A percentile compares a stretch with the other conserved stretches of the same genome.
Conservation (phyloP, 169 alveolate genomes). For the Plasmodium malariae region DNA sequence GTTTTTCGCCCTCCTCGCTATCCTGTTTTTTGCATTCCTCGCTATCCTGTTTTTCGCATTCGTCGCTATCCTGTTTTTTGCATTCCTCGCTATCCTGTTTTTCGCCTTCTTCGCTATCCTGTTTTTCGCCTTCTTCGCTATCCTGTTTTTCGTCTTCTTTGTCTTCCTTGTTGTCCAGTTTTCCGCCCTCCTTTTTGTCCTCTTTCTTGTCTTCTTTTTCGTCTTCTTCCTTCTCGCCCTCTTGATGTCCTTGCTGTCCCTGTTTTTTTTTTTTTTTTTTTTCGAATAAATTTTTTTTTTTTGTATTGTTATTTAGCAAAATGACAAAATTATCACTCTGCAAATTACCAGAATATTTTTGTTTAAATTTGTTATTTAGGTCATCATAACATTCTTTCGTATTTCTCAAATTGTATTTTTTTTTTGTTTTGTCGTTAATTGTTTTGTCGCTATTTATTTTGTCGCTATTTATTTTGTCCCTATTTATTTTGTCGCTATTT, state of each 20-base stretch:
- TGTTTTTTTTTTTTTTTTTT: background rate
- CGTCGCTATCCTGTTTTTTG: background rate
- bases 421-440: too few relatives aligned
- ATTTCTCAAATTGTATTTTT: too few relatives aligned
- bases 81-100: background rate
- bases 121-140: background rate
- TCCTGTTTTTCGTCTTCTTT: background rate
- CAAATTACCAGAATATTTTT: too few relatives aligned
- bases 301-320: too few relatives aligned
- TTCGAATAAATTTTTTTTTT: too few relatives aligned
- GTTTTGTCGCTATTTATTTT: too few relatives aligned
- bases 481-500: too few relatives aligned
- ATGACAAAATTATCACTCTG: too few relatives aligned
- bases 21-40: too few relatives aligned
- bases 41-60: background rate
- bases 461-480: too few relatives aligned
- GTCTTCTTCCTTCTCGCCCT: background rate
- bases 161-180: background rate
- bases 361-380: too few relatives aligned
- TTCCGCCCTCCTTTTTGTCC: background rate
- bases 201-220: background rate
- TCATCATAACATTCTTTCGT: slow-evolving; percentile 7
- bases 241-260: background rate
- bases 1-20: background rate
- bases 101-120: background rate